Percentiles rank a stretch among this genome's conserved stretches.
phyloP scores from a whole-genome alignment of 768 basidiomycete species.

The Russula sp. region DNA sequence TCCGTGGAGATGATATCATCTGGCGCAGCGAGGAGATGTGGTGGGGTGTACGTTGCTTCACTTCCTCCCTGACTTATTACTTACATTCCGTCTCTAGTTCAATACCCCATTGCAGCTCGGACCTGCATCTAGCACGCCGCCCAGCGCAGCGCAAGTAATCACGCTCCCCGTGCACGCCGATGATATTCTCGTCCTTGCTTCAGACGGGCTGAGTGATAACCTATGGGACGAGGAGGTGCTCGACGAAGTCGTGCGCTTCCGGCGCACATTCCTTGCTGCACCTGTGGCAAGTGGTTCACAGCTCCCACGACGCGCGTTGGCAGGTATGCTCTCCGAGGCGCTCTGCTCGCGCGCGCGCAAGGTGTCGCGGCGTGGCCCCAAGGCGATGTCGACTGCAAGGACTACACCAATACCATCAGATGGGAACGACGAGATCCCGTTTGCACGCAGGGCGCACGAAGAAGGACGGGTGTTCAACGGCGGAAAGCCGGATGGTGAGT shows the following conservation, averaged over 20 bases:
- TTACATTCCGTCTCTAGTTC: conserved; percentile 31
- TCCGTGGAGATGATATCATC: conserved; percentile 68
- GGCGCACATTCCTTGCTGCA: conserved; percentile 29
- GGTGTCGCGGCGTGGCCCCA: conserved; percentile 44
- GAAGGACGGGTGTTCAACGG: conserved; percentile 65
- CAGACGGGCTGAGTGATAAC: conserved; percentile 80
- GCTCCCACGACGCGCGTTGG: conserved; percentile 47
- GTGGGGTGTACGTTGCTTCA: conserved; percentile 51
- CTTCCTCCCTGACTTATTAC: not conserved
- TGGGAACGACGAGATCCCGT: conserved; percentile 57
- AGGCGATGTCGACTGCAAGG: not conserved
- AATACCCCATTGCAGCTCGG: conserved; percentile 63
- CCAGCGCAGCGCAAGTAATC: conserved; percentile 61
- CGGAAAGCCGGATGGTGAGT: conserved; percentile 79
- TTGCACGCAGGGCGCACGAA: conserved; percentile 72
- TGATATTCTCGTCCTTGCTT: conserved; percentile 75
- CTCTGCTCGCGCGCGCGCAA: conserved; percentile 69
- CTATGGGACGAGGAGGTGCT: conserved; percentile 84
- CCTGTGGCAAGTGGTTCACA: conserved; percentile 5
- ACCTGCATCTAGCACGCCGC: conserved; percentile 51
- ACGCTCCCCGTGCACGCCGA: conserved; percentile 61
- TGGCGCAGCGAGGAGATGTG: conserved; percentile 94
- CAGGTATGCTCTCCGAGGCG: conserved; percentile 70
- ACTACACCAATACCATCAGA: not conserved
- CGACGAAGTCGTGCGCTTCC: conserved; percentile 67